phyloP scores from a whole-genome alignment of 805 yeast species.

The Suhomyces pyralidae region DNA sequence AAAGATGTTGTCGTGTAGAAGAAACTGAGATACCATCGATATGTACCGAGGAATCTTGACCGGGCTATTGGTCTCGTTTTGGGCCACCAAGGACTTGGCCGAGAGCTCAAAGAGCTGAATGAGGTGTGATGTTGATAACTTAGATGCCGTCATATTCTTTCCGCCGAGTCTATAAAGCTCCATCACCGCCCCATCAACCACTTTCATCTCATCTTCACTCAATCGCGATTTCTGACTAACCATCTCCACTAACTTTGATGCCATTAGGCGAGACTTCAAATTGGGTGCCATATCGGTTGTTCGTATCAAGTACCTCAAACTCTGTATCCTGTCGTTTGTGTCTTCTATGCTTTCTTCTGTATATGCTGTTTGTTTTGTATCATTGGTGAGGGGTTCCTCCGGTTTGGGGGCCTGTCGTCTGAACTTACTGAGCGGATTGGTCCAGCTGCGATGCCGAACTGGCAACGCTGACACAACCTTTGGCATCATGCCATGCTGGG shows the following conservation, averaged over 20 bases:
- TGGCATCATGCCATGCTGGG: neutral
- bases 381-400: neutral
- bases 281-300: conserved; percentile 23
- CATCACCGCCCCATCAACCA: conserved; percentile 20
- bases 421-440: conserved; percentile 17
- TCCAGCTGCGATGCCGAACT: conserved; percentile 10
- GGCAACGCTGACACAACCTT: neutral
- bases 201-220: conserved; percentile 12
- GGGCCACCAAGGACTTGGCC: conserved; percentile 7
- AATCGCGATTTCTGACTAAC: conserved; percentile 7
- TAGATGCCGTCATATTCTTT: neutral
- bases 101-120: conserved; percentile 17
- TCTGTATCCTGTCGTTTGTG: conserved; percentile 7
- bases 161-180: conserved; percentile 14
- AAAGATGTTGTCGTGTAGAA: conserved; percentile 10
- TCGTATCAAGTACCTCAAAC: conserved; percentile 25
- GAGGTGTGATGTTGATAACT: conserved; percentile 8
- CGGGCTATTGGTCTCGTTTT: neutral
- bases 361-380: neutral
- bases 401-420: neutral
- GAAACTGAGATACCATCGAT: conserved; percentile 20
- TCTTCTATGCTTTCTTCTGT: neutral
- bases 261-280: conserved; percentile 16
- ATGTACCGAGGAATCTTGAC: conserved; percentile 26
- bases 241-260: conserved; percentile 17